Base-by-base conservation (phyloP, 2,329 filamentous ascomycete genomes). In the Ophiosphaerella herpotricha region DNA sequence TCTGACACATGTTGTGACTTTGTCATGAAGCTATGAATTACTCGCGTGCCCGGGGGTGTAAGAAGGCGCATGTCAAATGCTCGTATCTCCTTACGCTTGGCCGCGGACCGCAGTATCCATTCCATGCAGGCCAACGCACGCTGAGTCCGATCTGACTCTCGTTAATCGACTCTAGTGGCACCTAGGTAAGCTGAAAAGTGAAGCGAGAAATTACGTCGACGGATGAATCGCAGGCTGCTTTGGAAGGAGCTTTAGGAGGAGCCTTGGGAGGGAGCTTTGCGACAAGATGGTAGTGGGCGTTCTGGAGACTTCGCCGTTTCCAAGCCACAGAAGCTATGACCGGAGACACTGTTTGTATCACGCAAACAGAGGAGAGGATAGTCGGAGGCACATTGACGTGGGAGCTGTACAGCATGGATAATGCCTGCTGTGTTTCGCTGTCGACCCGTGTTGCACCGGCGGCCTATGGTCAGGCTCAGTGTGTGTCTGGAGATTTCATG, bases 381-480 rank as follows among this genome's bases (percentile, higher is more conserved):
- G 14, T 8, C 12, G 3, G 11, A 21, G 37, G 26, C 37, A 45
- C 41, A 43, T 39, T 46, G 48, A 43, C 44, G 36, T 42, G 37
- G 43, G 43, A 14, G 46, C 34, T 36, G 49, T 53, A 48, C 48
- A 40, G 46, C 51, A 45, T 48, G 50, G 54, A 60, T 61, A 48
- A 60, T 60, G 57, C 56, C 54, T 63, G 62, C 43, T 32, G 43
- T 39, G 53, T 43, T 35, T 45, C 29, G 32, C 26, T 48, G 45
- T 46, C 45, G 46, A 51, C 38, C 43, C 51, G 52, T 36, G 57
- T 55, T 50, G 44, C 52, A 54, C 49, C 40, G 37, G 54, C 48
- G 44, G 43, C 50, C 51, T 18, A 29, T 34, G 39, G 14, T 36
- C 29, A 48, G 14, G 39, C 23, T 38, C 49, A 43, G 31, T 16